Percentiles rank a stretch among this genome's conserved stretches.
Evolutionary conservation across 208 protist species (phyloP).

Genomic region (Zelonia costaricensis): DNA sequence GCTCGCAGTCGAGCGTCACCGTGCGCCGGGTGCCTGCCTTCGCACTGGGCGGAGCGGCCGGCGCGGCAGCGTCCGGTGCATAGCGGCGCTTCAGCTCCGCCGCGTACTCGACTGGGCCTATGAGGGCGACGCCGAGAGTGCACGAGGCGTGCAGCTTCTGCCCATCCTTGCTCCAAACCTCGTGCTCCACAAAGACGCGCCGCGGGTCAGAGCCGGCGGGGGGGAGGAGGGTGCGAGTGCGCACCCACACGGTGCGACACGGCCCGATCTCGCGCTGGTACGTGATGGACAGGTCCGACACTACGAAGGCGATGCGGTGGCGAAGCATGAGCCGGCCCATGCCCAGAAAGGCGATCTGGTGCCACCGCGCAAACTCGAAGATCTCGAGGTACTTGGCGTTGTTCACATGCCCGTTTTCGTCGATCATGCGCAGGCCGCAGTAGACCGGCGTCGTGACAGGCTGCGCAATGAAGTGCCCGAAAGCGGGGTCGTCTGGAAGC

Average conservation of each 20-base stretch:
- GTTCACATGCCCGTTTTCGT: conserved; percentile 63
- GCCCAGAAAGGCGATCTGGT: conserved; percentile 32
- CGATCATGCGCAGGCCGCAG: conserved; percentile 58
- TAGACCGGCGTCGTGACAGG: conserved; percentile 24
- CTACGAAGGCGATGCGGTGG: conserved; percentile 30
- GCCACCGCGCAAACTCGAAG: conserved; percentile 60
- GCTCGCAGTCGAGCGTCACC: conserved; percentile 26
- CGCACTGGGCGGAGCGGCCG: neutral
- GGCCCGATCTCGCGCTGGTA: conserved; percentile 53
- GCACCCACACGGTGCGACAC: conserved; percentile 21
- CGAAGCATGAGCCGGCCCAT: conserved; percentile 1
- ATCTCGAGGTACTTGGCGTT: conserved; percentile 76
- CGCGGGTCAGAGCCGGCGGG: conserved; percentile 12
- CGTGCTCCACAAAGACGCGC: conserved; percentile 41
- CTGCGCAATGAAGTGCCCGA: conserved; percentile 17
- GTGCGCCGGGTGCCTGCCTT: neutral
- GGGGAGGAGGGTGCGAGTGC: conserved; percentile 18
- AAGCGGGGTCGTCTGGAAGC: conserved; percentile 6
- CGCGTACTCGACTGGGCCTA: conserved; percentile 24
- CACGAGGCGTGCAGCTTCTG: conserved; percentile 39
- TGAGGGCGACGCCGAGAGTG: conserved; percentile 19
- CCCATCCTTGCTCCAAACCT: conserved; percentile 55
- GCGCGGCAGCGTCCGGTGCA: neutral
- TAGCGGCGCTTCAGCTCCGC: conserved; percentile 26
- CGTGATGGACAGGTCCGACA: conserved; percentile 46